Evolutionary conservation across 2,329 filamentous ascomycete species (phyloP).

Genomic region (Penicillium sp.): DNA sequence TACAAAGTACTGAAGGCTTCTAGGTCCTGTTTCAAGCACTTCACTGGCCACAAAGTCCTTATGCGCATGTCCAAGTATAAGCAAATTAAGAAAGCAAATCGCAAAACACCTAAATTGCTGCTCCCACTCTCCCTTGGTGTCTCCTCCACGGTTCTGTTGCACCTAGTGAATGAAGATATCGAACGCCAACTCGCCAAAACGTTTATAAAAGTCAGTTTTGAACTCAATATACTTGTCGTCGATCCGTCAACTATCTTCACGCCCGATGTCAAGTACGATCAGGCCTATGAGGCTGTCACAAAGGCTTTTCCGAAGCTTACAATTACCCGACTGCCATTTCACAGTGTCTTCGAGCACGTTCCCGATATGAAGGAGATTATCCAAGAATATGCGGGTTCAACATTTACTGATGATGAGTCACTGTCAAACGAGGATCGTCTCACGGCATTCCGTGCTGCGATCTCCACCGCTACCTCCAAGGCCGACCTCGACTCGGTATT

Average conservation of each 20-base stretch:
- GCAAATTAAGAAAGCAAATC: slow-evolving; percentile 41
- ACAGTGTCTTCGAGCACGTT: slow-evolving; percentile 59
- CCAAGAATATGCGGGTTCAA: slow-evolving; percentile 33
- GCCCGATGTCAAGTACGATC: slow-evolving; percentile 26
- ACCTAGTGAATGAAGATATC: slow-evolving; percentile 69
- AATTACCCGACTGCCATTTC: slow-evolving; percentile 67
- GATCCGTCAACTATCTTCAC: slow-evolving; percentile 42
- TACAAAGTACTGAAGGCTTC: slow-evolving; percentile 19
- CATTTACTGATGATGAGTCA: slow-evolving; percentile 33
- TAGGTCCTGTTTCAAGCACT: slow-evolving; percentile 76
- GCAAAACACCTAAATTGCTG: slow-evolving; percentile 60
- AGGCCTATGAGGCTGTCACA: slow-evolving; percentile 53
- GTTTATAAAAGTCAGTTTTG: slow-evolving; percentile 65
- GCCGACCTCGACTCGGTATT: slow-evolving; percentile 74
- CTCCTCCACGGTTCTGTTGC: slow-evolving; percentile 76
- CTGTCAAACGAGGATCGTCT: slow-evolving; percentile 54
- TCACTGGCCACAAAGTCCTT: slow-evolving; percentile 75
- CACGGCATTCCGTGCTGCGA: slow-evolving; percentile 58
- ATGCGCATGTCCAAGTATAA: slow-evolving; percentile 73
- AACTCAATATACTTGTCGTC: slow-evolving; percentile 56
- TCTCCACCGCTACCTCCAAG: slow-evolving; percentile 74
- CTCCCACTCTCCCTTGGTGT: slow-evolving; percentile 82
- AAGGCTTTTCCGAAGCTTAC: slow-evolving; percentile 67
- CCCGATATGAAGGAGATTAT: slow-evolving; percentile 39
- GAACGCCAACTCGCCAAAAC: slow-evolving; percentile 62